phyloP scores from a whole-genome alignment of 495 filamentous ascomycete genomes.

The Aspergillus indologenus region DNA sequence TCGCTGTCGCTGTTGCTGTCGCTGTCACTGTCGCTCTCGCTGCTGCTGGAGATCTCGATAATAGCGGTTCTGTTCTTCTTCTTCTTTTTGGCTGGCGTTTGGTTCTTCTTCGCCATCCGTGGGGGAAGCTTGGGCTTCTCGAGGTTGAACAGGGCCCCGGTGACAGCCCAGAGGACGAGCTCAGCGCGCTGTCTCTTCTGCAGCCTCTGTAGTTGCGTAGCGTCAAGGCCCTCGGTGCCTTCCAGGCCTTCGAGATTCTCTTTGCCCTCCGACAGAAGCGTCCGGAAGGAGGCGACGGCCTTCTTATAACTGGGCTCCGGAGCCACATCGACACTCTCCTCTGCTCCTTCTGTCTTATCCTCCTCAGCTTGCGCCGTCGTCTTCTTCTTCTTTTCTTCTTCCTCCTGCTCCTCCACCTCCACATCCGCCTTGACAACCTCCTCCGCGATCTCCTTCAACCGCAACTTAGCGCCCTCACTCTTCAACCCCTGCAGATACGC shows the following conservation, averaged over 20 bases:
- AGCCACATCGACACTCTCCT: slow-evolving; percentile 13
- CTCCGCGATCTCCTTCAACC: slow-evolving; percentile 60
- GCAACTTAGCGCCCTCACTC: slow-evolving; percentile 56
- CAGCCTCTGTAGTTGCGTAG: slow-evolving; percentile 37
- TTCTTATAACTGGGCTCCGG: slow-evolving; percentile 50
- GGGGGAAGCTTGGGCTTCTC: slow-evolving; percentile 27
- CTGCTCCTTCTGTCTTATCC: background rate
- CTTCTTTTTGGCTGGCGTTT: slow-evolving; percentile 48
- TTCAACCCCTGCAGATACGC: slow-evolving; percentile 70
- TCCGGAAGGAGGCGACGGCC: slow-evolving; percentile 47
- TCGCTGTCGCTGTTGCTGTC: slow-evolving; percentile 32
- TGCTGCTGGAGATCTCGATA: slow-evolving; percentile 48
- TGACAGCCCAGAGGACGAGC: slow-evolving; percentile 42
- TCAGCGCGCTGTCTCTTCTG: slow-evolving; percentile 47
- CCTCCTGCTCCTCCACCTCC: slow-evolving; percentile 36
- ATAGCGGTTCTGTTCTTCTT: slow-evolving; percentile 52
- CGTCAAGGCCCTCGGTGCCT: slow-evolving; percentile 36
- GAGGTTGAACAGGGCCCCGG: slow-evolving; percentile 31
- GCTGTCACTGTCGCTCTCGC: slow-evolving; percentile 36
- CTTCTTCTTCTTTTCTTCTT: slow-evolving; percentile 38
- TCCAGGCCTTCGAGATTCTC: slow-evolving; percentile 34
- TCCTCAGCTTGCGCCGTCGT: slow-evolving; percentile 3
- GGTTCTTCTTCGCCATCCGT: slow-evolving; percentile 20
- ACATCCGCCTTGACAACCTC: slow-evolving; percentile 49
- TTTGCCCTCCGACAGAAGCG: slow-evolving; percentile 24